These are phyloP conservation scores for Cladophialophora bantiana DNA, from an alignment of 2,329 filamentous ascomycete species.

Conservation along the genomic window DNA sequence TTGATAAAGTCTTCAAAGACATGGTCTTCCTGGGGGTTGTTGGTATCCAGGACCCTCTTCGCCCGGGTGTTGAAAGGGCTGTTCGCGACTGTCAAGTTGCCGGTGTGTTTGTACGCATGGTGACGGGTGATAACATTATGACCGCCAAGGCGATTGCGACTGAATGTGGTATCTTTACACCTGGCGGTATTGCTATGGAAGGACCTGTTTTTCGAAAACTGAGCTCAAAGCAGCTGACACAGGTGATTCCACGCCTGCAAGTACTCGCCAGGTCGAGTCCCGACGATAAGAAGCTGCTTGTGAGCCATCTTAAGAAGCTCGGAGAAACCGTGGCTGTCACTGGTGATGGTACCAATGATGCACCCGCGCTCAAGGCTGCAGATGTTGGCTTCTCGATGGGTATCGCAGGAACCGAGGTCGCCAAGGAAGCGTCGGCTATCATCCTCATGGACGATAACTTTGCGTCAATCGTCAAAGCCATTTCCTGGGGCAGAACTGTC, in stretches of 20 bases:
- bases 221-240: constrained; percentile 68
- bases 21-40: constrained; percentile 75
- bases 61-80: constrained; percentile 75
- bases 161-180: constrained; percentile 77
- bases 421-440: constrained; percentile 83
- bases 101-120: constrained; percentile 82
- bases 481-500: constrained; percentile 80
- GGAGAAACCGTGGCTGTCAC: constrained; percentile 83
- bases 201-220: constrained; percentile 79
- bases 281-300: constrained; percentile 77
- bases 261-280: constrained; percentile 77
- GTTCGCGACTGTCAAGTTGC: constrained; percentile 76
- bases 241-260: constrained; percentile 72
- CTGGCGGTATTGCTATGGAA: constrained; percentile 75
- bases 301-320: constrained; percentile 73
- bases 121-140: constrained; percentile 81
- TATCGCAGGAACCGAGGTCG: constrained; percentile 81
- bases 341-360: constrained; percentile 84
- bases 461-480: constrained; percentile 81
- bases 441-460: constrained; percentile 91
- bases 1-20: constrained; percentile 70
- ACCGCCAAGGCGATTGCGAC: constrained; percentile 80
- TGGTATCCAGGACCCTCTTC: constrained; percentile 81
- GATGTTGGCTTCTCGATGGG: constrained; percentile 89
- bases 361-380: constrained; percentile 80